Evolutionary conservation across 2,329 filamentous ascomycete genomes (phyloP), one percentile per base, ranked within the genome.

Genomic region (Pestalotiopsis sp.): DNA sequence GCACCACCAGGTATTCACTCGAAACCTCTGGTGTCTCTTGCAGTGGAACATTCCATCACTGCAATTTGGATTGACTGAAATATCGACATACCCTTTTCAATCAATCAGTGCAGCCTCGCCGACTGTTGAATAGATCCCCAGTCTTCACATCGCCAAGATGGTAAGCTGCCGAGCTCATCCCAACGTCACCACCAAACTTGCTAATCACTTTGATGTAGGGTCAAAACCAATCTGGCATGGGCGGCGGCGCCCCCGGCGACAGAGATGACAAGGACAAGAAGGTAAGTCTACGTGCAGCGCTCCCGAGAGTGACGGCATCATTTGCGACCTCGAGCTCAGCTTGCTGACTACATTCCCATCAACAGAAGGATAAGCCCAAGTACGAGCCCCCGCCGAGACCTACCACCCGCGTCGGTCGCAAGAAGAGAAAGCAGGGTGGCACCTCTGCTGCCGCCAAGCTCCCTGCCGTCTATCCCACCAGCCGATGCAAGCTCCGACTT

Each of bases 361-460:
- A 70, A 75, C 77, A 97, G 95, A 98, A 99, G 89, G 95, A 99
- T 72, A 99, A 99, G 91, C 96, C 96, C 80, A 98, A 97, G 92
- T 99, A 99, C 87, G 96, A 99, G 83, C 96, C 96, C 73, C 96
- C 96, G 75, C 96, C 96, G 82, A 92, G 95, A 78, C 96, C 96
- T 72, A 99, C 96, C 71, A 98, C 96, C 74, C 93, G 96, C 80
- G 92, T 99, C 80, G 96, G 96, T 70, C 93, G 95, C 79, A 98
- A 97, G 92, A 99, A 99, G 93, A 95, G 95, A 88, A 98, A 93
- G 91, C 89, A 90, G 64, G 94, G 92, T 70, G 96, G 96, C 66
- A 94, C 94, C 72, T 98, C 95, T 82, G 95, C 96, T 65, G 93
- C 96, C 20, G 94, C 95, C 69, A 99, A 99, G 84, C 91, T 99